Evolutionary conservation across 768 basidiomycete species (phyloP).

Genomic region (Asterophora lycoperdoides): DNA sequence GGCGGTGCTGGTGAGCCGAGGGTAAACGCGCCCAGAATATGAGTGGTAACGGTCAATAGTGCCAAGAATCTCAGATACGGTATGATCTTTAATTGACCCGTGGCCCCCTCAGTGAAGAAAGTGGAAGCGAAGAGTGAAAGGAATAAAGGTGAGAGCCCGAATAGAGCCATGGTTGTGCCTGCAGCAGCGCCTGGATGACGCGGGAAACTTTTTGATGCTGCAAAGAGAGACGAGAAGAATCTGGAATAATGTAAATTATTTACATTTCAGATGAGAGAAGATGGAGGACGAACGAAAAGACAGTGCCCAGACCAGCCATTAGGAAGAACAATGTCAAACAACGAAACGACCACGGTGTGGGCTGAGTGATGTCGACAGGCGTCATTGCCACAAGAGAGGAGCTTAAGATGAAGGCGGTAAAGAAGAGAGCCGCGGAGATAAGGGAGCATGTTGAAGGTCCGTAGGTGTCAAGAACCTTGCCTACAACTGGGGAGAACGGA

Average conservation of each 20-base stretch:
- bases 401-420: conserved; percentile 58
- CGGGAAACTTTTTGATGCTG: conserved; percentile 70
- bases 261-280: background rate
- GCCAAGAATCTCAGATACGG: conserved; percentile 57
- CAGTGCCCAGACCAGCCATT: conserved; percentile 61
- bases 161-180: conserved; percentile 65
- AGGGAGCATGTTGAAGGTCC: conserved; percentile 70
- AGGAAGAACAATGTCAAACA: conserved; percentile 56
- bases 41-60: conserved; percentile 44
- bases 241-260: conserved; percentile 21
- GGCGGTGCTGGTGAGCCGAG: conserved; percentile 23
- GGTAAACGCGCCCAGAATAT: conserved; percentile 49
- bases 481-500: conserved; percentile 65
- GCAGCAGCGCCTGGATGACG: conserved; percentile 60
- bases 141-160: conserved; percentile 78
- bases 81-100: conserved; percentile 40
- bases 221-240: conserved; percentile 72
- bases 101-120: conserved; percentile 49
- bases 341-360: conserved; percentile 44
- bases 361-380: conserved; percentile 31
- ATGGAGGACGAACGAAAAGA: conserved; percentile 57
- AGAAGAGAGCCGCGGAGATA: conserved; percentile 53
- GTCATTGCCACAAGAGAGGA: conserved; percentile 51
- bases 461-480: conserved; percentile 60
- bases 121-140: conserved; percentile 60